Base-by-base conservation (phyloP, 1,139 yeast species). In the Meyerozyma carpophila region DNA sequence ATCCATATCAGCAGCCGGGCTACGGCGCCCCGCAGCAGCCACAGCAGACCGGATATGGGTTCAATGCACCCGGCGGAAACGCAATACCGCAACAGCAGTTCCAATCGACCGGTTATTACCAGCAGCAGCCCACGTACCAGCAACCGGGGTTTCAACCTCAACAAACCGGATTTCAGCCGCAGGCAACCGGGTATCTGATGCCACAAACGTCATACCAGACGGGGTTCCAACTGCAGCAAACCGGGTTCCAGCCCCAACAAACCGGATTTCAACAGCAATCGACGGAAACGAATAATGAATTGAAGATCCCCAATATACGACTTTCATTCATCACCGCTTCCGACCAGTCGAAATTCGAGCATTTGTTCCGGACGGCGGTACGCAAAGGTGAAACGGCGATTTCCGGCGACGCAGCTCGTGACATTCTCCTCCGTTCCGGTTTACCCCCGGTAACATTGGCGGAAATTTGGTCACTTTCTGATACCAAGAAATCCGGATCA, bases 401-500 rank as follows among this genome's bases (percentile, higher is more conserved):
- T 45, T 71, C 79, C 32, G 95, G 95, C 4, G 86, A 82, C 41
- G 69, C 84, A 9, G 95, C 96, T 20, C 79, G 93, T 54, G 81
- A 81, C 47, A 84, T 93, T 46, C 72, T 93, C 53, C 71, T 89
- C 67, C 79, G 91, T 53, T 90, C 97, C 0, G 87, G 89, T 4
- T 73, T 93, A 46, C 69, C 79, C 32, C 89, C 96, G 1, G 78
- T 80, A 31, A 78, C 84, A 27, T 72, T 93, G 55, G 95, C 95
- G 2, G 88, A 84, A 52, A 84, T 93, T 47, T 93, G 98, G 98
- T 80, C 86, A 28, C 70, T 93, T 50, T 78, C 96, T 21, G 98
- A 93, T 59, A 84, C 95, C 2, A 86, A 84, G 55, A 84, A 82
- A 55, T 82, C 95, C 4, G 98, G 98, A 1, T 76, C 82, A 40